Evolutionary conservation across 2,329 filamentous ascomycete genomes (phyloP).

Genomic region (Fusarium tuaranense): DNA sequence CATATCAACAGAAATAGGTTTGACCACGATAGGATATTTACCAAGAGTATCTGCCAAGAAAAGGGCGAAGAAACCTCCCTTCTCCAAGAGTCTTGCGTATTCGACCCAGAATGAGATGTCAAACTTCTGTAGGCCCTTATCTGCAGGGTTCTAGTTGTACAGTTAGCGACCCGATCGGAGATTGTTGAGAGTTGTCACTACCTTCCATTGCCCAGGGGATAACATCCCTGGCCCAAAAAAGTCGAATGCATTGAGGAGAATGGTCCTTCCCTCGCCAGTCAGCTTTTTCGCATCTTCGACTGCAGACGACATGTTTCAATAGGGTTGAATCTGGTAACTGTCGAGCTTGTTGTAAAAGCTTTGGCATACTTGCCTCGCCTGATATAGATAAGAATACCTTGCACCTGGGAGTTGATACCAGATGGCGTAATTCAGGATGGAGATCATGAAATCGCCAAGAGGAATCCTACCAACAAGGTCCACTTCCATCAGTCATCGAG

Average conservation of each 20-base stretch:
- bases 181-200: neutral
- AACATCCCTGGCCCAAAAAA: constrained; percentile 7
- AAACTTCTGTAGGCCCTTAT: neutral
- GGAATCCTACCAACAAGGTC: neutral
- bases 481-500: neutral
- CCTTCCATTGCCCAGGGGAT: constrained; percentile 2
- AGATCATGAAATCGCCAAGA: neutral
- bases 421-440: neutral
- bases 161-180: neutral
- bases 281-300: no score
- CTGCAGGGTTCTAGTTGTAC: neutral
- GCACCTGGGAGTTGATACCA: neutral
- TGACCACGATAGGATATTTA: neutral
- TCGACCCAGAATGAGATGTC: constrained; percentile 7
- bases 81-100: constrained; percentile 2
- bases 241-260: constrained; percentile 4
- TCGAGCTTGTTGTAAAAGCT: neutral
- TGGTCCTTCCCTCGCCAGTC: neutral
- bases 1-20: fast-evolving
- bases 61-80: neutral
- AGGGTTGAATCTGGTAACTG: no score
- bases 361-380: neutral
- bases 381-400: neutral
- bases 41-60: constrained; percentile 8
- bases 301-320: neutral